Evolutionary conservation across 2,329 filamentous ascomycete genomes (phyloP), one percentile per base, ranked within the genome.

Genomic region (Hypoxylon sp.): DNA sequence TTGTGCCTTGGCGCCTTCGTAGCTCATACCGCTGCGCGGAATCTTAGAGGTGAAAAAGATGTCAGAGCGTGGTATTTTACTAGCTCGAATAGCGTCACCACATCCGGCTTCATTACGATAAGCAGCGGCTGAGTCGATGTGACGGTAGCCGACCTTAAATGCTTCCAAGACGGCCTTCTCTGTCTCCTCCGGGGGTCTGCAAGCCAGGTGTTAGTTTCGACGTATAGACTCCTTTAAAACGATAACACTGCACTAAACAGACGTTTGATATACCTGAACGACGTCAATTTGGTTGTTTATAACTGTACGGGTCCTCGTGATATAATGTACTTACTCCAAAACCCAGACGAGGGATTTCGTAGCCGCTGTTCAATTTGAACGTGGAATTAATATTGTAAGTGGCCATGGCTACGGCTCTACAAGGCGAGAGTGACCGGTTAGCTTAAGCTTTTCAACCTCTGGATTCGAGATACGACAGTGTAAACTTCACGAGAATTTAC

Each of bases 1-100:
- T 70, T 89, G 86, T 14, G 83, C 82, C 77, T 89, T 89, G 21
- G 91, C 86, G 63, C 82, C 85, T 13, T 90, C 85, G 74, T 95
- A 96, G 68, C 79, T 79, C 32, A 85, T 75, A 30, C 66, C 68
- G 7, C 76, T 73, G n/a, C 77, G 70, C n/a, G 84, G 83, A 17
- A 88, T 80, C 76, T 88, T 88, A 70, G 84, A 83, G 34, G 86
- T 87, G 79, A 86, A 87, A 80, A 85, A 87, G 76, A 88, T 77
- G 1, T 85, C 78, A 28, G 80, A 79, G 51, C 86, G 82, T 5
- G 83, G 78, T 4, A 86, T 61, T 19, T 77, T 79, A 46, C 80
- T 79, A n/a, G 66, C 53, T 38, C 79, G 74, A 62, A 87, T 82
- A 36, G 82, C 81, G 5, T 79, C 77, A n/a, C 82, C 85, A 57